These are phyloP conservation scores for Hirschfeldia incana DNA, from an alignment of 345 rosid genomes.

Conservation along the genomic window DNA sequence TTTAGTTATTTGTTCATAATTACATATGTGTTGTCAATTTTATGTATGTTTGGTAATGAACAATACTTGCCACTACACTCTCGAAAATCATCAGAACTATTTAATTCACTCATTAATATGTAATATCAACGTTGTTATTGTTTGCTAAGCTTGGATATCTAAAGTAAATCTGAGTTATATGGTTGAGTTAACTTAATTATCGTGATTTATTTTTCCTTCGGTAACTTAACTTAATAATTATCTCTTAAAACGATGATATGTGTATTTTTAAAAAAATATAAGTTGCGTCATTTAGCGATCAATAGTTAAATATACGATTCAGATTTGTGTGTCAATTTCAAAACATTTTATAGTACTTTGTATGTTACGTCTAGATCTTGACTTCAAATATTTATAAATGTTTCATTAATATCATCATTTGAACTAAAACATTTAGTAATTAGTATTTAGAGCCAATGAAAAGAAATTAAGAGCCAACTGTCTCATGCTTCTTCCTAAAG, in stretches of 20 bases:
- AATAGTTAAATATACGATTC: not conserved
- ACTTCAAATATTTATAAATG: not conserved
- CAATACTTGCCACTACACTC: slow-evolving; percentile 1
- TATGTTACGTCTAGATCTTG: not conserved
- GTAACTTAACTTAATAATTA: too few species aligned
- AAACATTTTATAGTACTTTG: not conserved
- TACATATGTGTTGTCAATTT: not conserved
- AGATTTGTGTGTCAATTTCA: not conserved
- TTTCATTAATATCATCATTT: not conserved
- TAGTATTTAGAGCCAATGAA: not conserved
- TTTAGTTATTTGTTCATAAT: not conserved
- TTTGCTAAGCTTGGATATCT: not conserved
- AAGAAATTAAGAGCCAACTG: not conserved
- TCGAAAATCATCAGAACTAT: not conserved
- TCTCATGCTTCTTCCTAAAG: slow-evolving; percentile 3
- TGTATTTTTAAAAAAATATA: too few species aligned
- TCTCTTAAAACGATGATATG: too few species aligned
- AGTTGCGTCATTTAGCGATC: not conserved
- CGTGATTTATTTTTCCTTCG: too few species aligned
- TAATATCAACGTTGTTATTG: not conserved
- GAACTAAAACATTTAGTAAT: not conserved
- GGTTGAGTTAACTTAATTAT: not conserved
- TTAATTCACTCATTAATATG: not conserved
- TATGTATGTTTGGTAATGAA: not conserved
- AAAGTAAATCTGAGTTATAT: not conserved